Conservation (phyloP, 495 filamentous ascomycete genomes). For the Penicillium parvum region DNA sequence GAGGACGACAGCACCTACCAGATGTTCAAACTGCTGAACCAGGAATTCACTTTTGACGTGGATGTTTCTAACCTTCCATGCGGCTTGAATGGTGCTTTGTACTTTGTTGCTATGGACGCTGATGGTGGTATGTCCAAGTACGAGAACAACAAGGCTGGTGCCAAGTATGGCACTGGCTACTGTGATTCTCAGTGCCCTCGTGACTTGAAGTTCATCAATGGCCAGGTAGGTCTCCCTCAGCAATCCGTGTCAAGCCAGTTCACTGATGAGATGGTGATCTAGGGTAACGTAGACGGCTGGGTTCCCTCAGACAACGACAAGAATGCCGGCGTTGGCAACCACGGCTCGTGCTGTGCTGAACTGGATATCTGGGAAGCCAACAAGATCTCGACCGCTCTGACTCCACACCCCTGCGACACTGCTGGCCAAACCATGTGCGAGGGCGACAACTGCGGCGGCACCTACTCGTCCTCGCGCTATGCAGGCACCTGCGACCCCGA, state of each 20-base stretch:
- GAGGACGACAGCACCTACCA: conserved; percentile 53
- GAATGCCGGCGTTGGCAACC: conserved; percentile 55
- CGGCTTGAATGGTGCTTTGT: conserved; percentile 69
- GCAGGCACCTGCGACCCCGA: conserved; percentile 65
- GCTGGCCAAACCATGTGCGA: conserved; percentile 54
- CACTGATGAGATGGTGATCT: background rate
- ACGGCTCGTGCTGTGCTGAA: conserved; percentile 68
- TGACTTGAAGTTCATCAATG: conserved; percentile 66
- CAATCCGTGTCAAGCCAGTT: conserved; percentile 48
- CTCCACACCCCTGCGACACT: conserved; percentile 61
- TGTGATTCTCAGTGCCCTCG: conserved; percentile 69
- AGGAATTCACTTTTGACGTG: conserved; percentile 66
- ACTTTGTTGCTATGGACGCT: conserved; percentile 62
- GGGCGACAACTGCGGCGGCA: conserved; percentile 52
- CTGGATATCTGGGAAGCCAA: conserved; percentile 75
- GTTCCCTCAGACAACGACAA: conserved; percentile 48
- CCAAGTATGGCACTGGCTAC: conserved; percentile 68
- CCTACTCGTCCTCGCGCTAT: conserved; percentile 38
- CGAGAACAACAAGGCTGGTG: conserved; percentile 60
- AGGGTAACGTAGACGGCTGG: conserved; percentile 59
- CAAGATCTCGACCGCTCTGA: conserved; percentile 50
- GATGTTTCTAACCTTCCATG: conserved; percentile 62
- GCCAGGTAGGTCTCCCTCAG: conserved; percentile 54
- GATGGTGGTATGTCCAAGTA: conserved; percentile 53
- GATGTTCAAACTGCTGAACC: conserved; percentile 53